A percentile compares a stretch with the other conserved stretches of the same genome.
Evolutionary conservation across 2,329 filamentous ascomycete species (phyloP).

Genomic region (Venturiaceae sp.): DNA sequence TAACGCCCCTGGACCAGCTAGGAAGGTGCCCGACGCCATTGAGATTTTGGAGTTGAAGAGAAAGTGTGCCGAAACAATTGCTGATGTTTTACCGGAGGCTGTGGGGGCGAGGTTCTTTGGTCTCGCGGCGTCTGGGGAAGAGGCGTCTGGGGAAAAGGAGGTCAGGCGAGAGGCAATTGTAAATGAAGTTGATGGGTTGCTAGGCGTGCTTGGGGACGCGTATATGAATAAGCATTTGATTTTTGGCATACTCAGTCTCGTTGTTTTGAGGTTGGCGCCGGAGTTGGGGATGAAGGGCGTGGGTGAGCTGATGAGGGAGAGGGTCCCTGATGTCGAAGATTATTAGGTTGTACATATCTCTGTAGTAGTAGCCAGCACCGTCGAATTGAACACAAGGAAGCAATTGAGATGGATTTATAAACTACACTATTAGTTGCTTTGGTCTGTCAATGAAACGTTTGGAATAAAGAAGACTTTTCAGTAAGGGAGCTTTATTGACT

Average conservation of each 20-base stretch:
- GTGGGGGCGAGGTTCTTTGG: not conserved
- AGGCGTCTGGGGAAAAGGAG: not conserved
- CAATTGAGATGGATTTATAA: too few relatives aligned
- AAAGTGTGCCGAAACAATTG: slow-evolving; percentile 53
- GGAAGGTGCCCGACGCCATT: slow-evolving; percentile 48
- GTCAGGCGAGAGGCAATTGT: slow-evolving; percentile 39
- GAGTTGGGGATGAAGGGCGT: slow-evolving; percentile 68
- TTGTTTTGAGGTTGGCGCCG: slow-evolving; percentile 74
- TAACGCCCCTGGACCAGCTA: slow-evolving; percentile 61
- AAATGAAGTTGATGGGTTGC: slow-evolving; percentile 47
- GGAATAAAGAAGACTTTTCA: too few relatives aligned
- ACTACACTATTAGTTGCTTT: too few relatives aligned
- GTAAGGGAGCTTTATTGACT: too few relatives aligned
- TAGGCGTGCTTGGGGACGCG: slow-evolving; percentile 67
- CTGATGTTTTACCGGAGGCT: slow-evolving; percentile 22
- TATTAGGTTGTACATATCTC: too few relatives aligned
- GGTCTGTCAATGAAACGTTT: too few relatives aligned
- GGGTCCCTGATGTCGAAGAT: slow-evolving; percentile 37
- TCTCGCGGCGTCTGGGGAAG: not conserved
- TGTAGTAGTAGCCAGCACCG: not conserved
- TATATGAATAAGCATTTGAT: slow-evolving; percentile 92
- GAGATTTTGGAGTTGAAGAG: slow-evolving; percentile 53
- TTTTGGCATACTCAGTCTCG: slow-evolving; percentile 70
- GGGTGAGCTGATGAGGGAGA: slow-evolving; percentile 63
- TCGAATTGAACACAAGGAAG: not conserved